Percentiles rank a stretch among this genome's conserved stretches.
These are phyloP conservation scores for Plasmodium berghei DNA, from an alignment of 169 alveolate genomes.

Conservation along the genomic window DNA sequence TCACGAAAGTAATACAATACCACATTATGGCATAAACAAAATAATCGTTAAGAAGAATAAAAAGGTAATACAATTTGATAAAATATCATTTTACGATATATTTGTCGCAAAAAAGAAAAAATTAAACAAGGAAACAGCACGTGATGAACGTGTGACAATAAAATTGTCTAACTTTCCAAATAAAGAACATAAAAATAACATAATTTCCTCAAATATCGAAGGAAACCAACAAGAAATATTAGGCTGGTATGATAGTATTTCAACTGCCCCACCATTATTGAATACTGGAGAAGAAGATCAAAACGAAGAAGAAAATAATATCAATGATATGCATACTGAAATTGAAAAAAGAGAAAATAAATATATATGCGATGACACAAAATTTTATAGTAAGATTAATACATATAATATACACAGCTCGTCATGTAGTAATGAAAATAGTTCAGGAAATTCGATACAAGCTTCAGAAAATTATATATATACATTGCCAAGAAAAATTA, in stretches of 20 bases:
- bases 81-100: conserved; percentile 23
- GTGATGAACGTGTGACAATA: background rate
- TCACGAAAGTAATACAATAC: too few relatives aligned
- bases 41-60: conserved; percentile 28
- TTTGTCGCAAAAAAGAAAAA: conserved; percentile 10
- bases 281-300: background rate
- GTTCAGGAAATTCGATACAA: conserved; percentile 20
- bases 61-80: conserved; percentile 1
- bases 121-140: background rate
- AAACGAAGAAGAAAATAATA: background rate
- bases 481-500: conserved; percentile 22
- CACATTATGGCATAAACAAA: background rate
- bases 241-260: too few relatives aligned
- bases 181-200: too few relatives aligned
- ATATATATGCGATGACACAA: too few relatives aligned
- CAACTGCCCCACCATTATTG: background rate
- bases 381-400: background rate
- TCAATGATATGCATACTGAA: background rate
- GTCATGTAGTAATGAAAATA: conserved; percentile 12
- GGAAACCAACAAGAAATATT: too few relatives aligned
- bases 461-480: conserved; percentile 15
- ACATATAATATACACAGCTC: conserved; percentile 62
- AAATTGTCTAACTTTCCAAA: too few relatives aligned
- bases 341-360: background rate
- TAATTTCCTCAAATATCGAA: too few relatives aligned